Evolutionary conservation across 2,329 filamentous ascomycete species (phyloP).

Genomic region (Delphinella strobiligena): DNA sequence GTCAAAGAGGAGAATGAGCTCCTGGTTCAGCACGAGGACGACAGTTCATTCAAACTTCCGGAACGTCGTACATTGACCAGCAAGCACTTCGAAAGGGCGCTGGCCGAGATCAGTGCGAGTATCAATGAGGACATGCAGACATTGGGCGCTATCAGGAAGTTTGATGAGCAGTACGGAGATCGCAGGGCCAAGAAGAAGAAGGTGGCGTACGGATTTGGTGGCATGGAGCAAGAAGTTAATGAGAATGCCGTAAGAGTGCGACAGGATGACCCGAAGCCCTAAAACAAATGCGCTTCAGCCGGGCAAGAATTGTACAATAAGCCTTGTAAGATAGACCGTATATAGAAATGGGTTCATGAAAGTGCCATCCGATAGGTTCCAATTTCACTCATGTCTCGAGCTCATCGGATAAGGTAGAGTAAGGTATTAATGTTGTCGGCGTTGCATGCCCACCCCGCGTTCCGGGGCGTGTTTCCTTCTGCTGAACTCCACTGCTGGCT

Average conservation of each 20-base stretch:
- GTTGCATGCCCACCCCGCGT: too few relatives aligned
- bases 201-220: constrained; percentile 22
- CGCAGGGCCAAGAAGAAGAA: constrained; percentile 46
- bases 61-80: constrained; percentile 52
- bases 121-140: constrained; percentile 90
- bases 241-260: constrained; percentile 21
- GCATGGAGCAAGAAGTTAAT: constrained; percentile 13
- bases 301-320: too few relatives aligned
- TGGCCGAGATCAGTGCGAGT: constrained; percentile 81
- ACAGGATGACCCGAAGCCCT: constrained; percentile 5
- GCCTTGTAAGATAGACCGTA: too few relatives aligned
- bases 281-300: too few relatives aligned
- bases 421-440: too few relatives aligned
- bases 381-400: too few relatives aligned
- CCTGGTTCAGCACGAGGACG: constrained; percentile 17
- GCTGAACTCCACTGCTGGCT: too few relatives aligned
- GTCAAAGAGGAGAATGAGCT: constrained; percentile 58
- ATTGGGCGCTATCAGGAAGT: constrained; percentile 77
- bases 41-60: constrained; percentile 48
- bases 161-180: constrained; percentile 91
- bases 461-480: too few relatives aligned
- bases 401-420: too few relatives aligned
- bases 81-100: constrained; percentile 71
- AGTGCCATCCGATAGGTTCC: too few relatives aligned
- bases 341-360: too few relatives aligned